Conservation (phyloP, 179 eudicot genomes). For the Camellia oleifera region DNA sequence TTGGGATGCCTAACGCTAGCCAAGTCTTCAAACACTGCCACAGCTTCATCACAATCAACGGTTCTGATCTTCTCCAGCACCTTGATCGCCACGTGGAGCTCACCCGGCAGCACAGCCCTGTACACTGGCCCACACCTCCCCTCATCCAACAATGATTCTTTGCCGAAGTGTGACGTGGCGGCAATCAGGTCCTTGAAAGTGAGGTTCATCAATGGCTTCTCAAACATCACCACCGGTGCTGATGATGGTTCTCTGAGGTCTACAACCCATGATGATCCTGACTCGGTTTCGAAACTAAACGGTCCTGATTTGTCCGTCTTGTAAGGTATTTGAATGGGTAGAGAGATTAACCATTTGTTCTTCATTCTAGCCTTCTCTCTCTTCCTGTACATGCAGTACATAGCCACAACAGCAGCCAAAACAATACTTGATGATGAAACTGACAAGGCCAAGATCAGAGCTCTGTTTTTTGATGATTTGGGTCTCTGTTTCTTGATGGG, state of each 20-base stretch:
- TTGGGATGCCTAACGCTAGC: constrained; percentile 73
- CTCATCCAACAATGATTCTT: constrained; percentile 72
- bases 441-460: constrained; percentile 33
- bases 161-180: constrained; percentile 90
- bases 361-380: constrained; percentile 26
- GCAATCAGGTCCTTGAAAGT: constrained; percentile 81
- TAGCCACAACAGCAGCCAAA: constrained; percentile 6
- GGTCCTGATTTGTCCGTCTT: constrained; percentile 86
- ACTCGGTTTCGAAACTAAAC: constrained; percentile 74
- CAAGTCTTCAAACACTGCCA: constrained; percentile 65
- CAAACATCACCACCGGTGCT: constrained; percentile 87
- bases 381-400: constrained; percentile 33
- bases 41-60: constrained; percentile 47
- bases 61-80: constrained; percentile 65
- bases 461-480: constrained; percentile 36
- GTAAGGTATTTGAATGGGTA: constrained; percentile 46
- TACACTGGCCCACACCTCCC: constrained; percentile 91
- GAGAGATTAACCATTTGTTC: constrained; percentile 77
- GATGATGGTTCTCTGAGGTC: constrained; percentile 65
- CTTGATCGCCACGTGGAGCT: constrained; percentile 93
- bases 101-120: constrained; percentile 82
- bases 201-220: constrained; percentile 92
- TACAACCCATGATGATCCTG: constrained; percentile 84
- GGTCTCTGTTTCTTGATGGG: constrained; percentile 23
- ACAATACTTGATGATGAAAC: constrained; percentile 34